These are phyloP conservation scores for Gastrodia elata DNA, from an alignment of 106 monocot species.

Conservation along the genomic window DNA sequence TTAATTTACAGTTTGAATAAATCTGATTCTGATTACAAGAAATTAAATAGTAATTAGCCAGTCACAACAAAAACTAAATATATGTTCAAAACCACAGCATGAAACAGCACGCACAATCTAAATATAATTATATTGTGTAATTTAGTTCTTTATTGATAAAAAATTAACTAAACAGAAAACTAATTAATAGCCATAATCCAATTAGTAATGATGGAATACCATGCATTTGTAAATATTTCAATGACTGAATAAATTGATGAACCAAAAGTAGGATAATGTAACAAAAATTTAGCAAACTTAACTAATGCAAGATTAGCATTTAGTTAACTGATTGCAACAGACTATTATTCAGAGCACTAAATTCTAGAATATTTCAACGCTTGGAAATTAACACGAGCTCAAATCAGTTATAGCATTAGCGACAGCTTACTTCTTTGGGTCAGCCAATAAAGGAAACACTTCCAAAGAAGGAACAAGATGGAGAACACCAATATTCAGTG, in stretches of 20 bases:
- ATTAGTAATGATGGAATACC: not conserved
- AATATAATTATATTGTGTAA: not conserved
- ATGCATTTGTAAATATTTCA: not conserved
- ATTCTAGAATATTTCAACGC: not conserved
- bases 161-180: not conserved
- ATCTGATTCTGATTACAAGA: not conserved
- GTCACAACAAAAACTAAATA: not conserved
- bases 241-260: not conserved
- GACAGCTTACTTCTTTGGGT: constrained; percentile 64
- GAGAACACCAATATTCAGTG: constrained; percentile 89
- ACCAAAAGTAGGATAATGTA: not conserved
- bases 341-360: not conserved
- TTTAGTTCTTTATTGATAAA: not conserved
- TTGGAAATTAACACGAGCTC: not conserved
- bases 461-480: constrained; percentile 92
- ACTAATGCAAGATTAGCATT: not conserved
- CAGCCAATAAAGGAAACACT: constrained; percentile 83
- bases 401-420: not conserved
- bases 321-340: not conserved
- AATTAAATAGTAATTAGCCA: not conserved
- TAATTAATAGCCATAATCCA: not conserved
- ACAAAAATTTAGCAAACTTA: not conserved
- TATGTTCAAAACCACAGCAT: not conserved
- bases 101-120: not conserved
- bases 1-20: not conserved